phyloP scores from a whole-genome alignment of 495 filamentous ascomycete genomes.

The Penicillium ochrochloron region DNA sequence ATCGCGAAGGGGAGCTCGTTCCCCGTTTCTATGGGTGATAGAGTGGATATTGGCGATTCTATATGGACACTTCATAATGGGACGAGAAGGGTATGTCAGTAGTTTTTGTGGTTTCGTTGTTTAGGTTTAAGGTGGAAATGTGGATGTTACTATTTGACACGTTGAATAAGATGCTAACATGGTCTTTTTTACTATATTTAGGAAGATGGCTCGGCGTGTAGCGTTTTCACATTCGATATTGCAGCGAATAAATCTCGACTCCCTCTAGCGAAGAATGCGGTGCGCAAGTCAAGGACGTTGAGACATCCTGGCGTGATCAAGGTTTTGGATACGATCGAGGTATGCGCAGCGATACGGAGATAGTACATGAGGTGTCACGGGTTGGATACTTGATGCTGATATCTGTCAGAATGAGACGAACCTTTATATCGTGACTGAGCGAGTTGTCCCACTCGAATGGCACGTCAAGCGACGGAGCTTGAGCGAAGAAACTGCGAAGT shows the following conservation, averaged over 20 bases:
- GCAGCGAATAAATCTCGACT: slow-evolving; percentile 75
- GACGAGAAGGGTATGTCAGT: slow-evolving; percentile 74
- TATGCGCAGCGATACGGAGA: slow-evolving; percentile 39
- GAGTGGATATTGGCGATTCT: slow-evolving; percentile 83
- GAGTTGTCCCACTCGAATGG: slow-evolving; percentile 83
- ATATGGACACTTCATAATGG: slow-evolving; percentile 94
- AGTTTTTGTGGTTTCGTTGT: background rate
- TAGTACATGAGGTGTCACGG: background rate
- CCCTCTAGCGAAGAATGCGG: slow-evolving; percentile 87
- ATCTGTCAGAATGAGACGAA: slow-evolving; percentile 76
- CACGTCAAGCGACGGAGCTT: slow-evolving; percentile 81
- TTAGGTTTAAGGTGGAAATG: background rate
- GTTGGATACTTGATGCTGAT: slow-evolving; percentile 8
- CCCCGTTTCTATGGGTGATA: slow-evolving; percentile 88
- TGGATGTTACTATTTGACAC: background rate
- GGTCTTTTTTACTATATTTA: slow-evolving; percentile 35
- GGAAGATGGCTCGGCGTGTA: slow-evolving; percentile 93
- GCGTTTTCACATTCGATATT: slow-evolving; percentile 94
- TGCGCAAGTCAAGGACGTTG: slow-evolving; percentile 88
- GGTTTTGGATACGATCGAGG: slow-evolving; percentile 92
- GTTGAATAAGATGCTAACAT: background rate
- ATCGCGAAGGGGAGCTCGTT: slow-evolving; percentile 94
- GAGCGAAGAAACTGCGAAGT: slow-evolving; percentile 89
- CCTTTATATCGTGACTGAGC: slow-evolving; percentile 94
- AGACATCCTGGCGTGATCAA: slow-evolving; percentile 93